Evolutionary conservation across 2,329 filamentous ascomycete genomes (phyloP).

Genomic region (Coniosporium tulheliwenetii): DNA sequence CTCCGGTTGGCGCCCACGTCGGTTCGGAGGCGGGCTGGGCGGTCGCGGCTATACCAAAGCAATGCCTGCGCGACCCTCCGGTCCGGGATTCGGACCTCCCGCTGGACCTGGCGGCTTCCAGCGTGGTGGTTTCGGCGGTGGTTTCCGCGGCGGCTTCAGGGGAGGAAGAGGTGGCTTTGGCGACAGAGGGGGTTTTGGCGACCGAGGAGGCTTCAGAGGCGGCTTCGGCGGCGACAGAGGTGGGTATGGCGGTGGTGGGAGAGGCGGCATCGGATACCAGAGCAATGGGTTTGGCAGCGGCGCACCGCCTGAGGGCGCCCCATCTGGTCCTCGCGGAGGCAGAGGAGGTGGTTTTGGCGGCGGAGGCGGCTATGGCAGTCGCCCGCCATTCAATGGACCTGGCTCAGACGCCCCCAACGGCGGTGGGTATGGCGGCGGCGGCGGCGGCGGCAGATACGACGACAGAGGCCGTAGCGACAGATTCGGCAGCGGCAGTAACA

Average conservation of each 20-base stretch:
- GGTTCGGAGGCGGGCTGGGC: slow-evolving; percentile 82
- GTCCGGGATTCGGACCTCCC: slow-evolving; percentile 40
- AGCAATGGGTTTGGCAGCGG: slow-evolving; percentile 18
- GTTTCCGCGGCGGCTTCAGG: slow-evolving; percentile 39
- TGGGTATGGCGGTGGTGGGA: slow-evolving; percentile 10
- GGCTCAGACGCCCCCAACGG: slow-evolving; percentile 6
- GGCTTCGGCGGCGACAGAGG: slow-evolving; percentile 35
- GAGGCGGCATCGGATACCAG: slow-evolving; percentile 23
- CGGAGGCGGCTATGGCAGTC: slow-evolving; percentile 16
- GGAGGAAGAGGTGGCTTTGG: slow-evolving; percentile 35
- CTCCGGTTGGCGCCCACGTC: slow-evolving; percentile 80
- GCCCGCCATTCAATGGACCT: slow-evolving; percentile 12
- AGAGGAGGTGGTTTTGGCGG: slow-evolving; percentile 14
- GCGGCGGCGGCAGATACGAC: slow-evolving; percentile 15
- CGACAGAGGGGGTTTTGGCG: slow-evolving; percentile 16
- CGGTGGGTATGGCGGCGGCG: slow-evolving; percentile 24
- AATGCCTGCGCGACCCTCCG: slow-evolving; percentile 53
- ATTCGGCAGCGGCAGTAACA: slow-evolving; percentile 11
- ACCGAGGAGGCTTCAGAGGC: slow-evolving; percentile 27
- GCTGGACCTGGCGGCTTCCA: slow-evolving; percentile 36
- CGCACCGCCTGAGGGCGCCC: slow-evolving; percentile 29
- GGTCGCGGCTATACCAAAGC: slow-evolving; percentile 86
- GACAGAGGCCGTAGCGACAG: slow-evolving; percentile 4
- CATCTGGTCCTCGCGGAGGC: slow-evolving; percentile 28
- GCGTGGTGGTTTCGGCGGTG: slow-evolving; percentile 24